Conservation (phyloP, 2,329 filamentous ascomycete species). For the Stemphylium vesicarium region DNA sequence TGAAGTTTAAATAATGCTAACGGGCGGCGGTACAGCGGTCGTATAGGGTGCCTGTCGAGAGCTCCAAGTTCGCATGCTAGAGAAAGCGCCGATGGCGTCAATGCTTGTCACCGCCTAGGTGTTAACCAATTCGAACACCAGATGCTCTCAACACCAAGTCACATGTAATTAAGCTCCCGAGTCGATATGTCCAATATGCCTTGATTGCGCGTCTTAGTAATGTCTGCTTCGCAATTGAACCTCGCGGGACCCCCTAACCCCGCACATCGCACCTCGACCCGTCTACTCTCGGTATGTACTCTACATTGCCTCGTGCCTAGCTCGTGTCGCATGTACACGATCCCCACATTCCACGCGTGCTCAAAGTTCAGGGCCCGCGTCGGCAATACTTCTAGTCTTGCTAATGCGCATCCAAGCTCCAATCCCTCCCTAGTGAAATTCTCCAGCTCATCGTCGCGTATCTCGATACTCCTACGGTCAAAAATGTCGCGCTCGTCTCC, state of each 20-base stretch:
- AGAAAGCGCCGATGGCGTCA: background rate
- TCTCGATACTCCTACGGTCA: conserved; percentile 41
- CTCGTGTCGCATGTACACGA: conserved; percentile 1
- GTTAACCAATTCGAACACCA: conserved; percentile 5
- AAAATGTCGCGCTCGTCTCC: conserved; percentile 43
- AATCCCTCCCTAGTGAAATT: conserved; percentile 51
- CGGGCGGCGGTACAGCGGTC: background rate
- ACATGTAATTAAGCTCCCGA: background rate
- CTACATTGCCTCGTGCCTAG: conserved; percentile 7
- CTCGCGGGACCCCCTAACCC: background rate
- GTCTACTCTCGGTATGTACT: conserved; percentile 8
- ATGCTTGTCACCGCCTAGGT: conserved; percentile 4
- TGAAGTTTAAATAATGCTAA: too few relatives aligned
- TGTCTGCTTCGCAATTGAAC: background rate
- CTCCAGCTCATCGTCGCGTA: conserved; percentile 49
- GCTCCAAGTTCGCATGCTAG: background rate
- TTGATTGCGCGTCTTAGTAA: background rate
- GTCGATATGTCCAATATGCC: background rate
- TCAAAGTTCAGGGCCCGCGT: background rate
- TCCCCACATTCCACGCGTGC: background rate
- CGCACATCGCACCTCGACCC: background rate
- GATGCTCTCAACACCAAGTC: background rate
- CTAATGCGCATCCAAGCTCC: conserved; percentile 26
- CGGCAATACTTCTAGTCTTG: background rate
- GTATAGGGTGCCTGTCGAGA: background rate